Conservation (phyloP, 2,329 filamentous ascomycete genomes). For the Cladosporium oxysporum region DNA sequence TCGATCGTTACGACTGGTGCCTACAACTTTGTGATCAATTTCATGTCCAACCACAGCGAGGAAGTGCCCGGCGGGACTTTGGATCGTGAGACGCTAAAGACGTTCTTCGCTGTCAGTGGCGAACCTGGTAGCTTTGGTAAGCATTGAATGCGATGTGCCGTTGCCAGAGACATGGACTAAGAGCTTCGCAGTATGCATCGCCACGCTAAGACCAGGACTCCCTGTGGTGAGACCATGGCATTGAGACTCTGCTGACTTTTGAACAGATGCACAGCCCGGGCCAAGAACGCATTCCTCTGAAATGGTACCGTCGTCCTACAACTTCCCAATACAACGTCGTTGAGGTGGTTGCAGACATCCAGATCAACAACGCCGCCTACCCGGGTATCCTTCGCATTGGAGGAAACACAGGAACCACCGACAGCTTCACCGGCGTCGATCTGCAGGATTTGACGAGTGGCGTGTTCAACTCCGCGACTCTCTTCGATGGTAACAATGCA, state of each 20-base stretch:
- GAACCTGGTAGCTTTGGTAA: conserved; percentile 26
- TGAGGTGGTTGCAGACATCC: not conserved
- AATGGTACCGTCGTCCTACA: conserved; percentile 40
- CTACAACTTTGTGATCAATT: conserved; percentile 34
- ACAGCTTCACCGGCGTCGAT: conserved; percentile 41
- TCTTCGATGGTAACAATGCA: conserved; percentile 38
- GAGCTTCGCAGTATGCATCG: no score
- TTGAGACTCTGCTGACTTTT: no score
- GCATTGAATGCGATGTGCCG: no score
- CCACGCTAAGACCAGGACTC: no score
- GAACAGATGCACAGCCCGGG: conserved; percentile 23
- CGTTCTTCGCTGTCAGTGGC: conserved; percentile 30
- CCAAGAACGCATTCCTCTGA: conserved; percentile 33
- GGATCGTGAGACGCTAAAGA: conserved; percentile 27
- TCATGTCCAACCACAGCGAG: conserved; percentile 34
- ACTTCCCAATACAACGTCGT: conserved; percentile 30
- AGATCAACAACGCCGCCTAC: conserved; percentile 3
- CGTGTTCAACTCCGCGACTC: conserved; percentile 43
- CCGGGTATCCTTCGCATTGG: not conserved
- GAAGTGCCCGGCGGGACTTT: conserved; percentile 29
- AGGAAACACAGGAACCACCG: conserved; percentile 16
- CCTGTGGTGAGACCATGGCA: no score
- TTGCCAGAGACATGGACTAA: no score
- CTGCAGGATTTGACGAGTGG: conserved; percentile 42
- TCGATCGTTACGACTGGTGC: conserved; percentile 30